phyloP scores from a whole-genome alignment of 345 rosid genomes.

The Eucalyptus erythrocorys region DNA sequence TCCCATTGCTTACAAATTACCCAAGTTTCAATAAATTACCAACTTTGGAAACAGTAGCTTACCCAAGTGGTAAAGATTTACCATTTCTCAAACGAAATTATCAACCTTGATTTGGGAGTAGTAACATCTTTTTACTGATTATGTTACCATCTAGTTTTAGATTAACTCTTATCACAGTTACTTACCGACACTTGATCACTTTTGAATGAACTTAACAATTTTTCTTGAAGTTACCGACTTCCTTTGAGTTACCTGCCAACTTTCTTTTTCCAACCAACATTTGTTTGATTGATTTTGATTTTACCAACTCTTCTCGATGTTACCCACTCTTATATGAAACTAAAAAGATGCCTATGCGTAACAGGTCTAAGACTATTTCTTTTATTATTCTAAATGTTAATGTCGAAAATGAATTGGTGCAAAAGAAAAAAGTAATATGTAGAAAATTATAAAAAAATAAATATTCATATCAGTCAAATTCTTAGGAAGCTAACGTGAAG shows the following conservation, averaged over 20 bases:
- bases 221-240: neutral
- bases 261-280: neutral
- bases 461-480: neutral
- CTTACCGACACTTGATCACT: neutral
- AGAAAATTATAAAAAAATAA: neutral
- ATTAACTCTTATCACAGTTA: neutral
- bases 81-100: neutral
- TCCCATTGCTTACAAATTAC: too few species aligned
- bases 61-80: neutral
- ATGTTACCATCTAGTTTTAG: neutral
- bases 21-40: neutral
- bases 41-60: neutral
- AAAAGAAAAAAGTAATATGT: neutral
- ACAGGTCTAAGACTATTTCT: neutral
- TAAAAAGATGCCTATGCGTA: neutral
- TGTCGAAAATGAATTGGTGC: neutral
- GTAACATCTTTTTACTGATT: neutral
- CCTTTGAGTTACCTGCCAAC: neutral
- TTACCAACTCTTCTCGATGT: neutral
- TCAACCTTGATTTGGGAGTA: neutral
- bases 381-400: neutral
- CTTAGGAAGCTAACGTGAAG: neutral
- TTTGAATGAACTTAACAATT: neutral
- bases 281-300: neutral
- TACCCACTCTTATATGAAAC: neutral